Conservation (phyloP, 108 stramenopile genomes). For the Discostella pseudostelligera region DNA sequence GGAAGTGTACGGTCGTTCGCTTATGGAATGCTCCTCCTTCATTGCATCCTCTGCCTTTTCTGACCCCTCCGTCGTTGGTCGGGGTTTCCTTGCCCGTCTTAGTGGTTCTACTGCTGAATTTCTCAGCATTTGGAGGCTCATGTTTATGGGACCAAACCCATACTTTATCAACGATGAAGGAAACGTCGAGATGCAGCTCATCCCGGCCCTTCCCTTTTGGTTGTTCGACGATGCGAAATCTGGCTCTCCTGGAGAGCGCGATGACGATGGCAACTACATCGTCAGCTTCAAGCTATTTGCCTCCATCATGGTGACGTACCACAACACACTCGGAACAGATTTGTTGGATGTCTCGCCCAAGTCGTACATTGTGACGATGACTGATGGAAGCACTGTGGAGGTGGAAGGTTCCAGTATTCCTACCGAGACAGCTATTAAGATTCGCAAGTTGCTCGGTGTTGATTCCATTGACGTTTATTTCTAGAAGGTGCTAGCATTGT, state of each 20-base stretch:
- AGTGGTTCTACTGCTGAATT: slow-evolving; percentile 96
- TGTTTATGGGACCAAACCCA: slow-evolving; percentile 87
- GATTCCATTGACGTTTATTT: slow-evolving; percentile 74
- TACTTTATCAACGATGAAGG: slow-evolving; percentile 74
- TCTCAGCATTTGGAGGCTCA: slow-evolving; percentile 91
- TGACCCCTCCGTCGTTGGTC: slow-evolving; percentile 79
- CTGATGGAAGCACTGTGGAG: slow-evolving; percentile 59
- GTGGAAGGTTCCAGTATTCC: slow-evolving; percentile 68
- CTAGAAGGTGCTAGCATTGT: too few species aligned
- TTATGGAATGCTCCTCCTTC: slow-evolving; percentile 93
- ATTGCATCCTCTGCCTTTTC: slow-evolving; percentile 91
- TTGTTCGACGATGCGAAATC: slow-evolving; percentile 78
- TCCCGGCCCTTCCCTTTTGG: slow-evolving; percentile 89
- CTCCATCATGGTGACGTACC: slow-evolving; percentile 85
- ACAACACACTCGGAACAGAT: slow-evolving; percentile 80
- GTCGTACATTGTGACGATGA: slow-evolving; percentile 75
- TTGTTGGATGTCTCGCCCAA: slow-evolving; percentile 74
- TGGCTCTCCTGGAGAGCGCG: slow-evolving; percentile 49
- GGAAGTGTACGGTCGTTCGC: slow-evolving; percentile 86
- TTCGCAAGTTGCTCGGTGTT: slow-evolving; percentile 70
- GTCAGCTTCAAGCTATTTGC: slow-evolving; percentile 91
- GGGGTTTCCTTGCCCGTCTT: slow-evolving; percentile 91
- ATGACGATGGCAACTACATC: slow-evolving; percentile 76
- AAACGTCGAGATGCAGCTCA: slow-evolving; percentile 76
- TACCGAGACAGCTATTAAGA: slow-evolving; percentile 61